Evolutionary conservation across 768 basidiomycete species (phyloP).

Genomic region (Lyophyllum semitale): DNA sequence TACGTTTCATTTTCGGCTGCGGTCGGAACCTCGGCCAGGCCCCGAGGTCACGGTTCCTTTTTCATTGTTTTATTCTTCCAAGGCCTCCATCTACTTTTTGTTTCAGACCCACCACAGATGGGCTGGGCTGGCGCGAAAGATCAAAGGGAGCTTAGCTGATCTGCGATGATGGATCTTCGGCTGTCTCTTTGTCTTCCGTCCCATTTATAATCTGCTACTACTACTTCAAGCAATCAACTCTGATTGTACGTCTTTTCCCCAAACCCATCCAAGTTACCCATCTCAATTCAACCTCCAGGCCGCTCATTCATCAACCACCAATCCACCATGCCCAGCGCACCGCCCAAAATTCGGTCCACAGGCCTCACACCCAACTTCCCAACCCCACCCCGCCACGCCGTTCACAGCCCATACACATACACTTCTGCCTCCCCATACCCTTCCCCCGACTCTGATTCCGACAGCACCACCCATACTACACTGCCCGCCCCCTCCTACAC

Average conservation of each 20-base stretch:
- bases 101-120: neutral
- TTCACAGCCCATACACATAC: neutral
- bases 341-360: neutral
- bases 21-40: neutral
- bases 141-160: neutral
- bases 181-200: constrained; percentile 3
- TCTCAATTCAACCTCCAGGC: neutral
- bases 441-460: constrained; percentile 8
- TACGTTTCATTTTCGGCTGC: constrained; percentile 7
- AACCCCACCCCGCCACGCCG: constrained; percentile 13
- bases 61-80: constrained; percentile 13
- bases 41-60: constrained; percentile 5
- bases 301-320: neutral
- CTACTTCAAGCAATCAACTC: neutral
- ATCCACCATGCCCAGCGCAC: constrained; percentile 2
- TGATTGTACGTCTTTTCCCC: neutral
- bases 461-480: constrained; percentile 2
- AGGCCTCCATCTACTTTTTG: constrained; percentile 7
- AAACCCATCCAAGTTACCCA: neutral
- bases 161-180: constrained; percentile 1
- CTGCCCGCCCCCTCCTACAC: constrained; percentile 9
- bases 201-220: constrained; percentile 4
- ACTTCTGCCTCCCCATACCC: neutral
- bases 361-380: neutral
- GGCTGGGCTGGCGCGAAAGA: neutral